A percentile compares a stretch with the other conserved stretches of the same genome.
Conservation (phyloP, 176 grass and related monocot genomes). For the Oryza nivara region DNA sequence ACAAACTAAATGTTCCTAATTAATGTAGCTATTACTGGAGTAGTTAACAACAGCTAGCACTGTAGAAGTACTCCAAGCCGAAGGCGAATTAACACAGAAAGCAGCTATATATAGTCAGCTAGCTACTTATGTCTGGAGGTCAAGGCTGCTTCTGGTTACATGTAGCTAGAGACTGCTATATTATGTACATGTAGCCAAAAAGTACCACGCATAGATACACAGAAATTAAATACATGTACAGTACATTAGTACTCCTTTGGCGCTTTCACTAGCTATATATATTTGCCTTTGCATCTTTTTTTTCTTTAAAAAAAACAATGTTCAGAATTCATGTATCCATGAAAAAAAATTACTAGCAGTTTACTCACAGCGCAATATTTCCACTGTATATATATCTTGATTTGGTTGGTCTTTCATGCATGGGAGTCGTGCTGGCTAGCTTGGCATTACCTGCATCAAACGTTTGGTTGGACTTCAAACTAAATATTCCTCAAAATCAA, state of each 20-base stretch:
- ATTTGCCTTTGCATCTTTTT: neutral
- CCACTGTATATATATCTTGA: neutral
- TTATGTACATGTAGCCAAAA: neutral
- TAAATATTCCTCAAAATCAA: neutral
- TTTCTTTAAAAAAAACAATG: neutral
- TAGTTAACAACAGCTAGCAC: conserved; percentile 33
- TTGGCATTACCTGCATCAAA: neutral
- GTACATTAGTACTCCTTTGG: neutral
- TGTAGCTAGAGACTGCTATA: neutral
- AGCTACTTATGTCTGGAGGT: conserved; percentile 9
- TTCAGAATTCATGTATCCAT: neutral
- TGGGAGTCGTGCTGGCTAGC: neutral
- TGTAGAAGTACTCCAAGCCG: conserved; percentile 30
- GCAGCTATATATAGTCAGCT: neutral
- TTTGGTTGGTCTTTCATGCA: neutral
- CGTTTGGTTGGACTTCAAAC: neutral
- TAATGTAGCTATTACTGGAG: conserved; percentile 18
- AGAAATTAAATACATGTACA: neutral
- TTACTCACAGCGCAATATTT: neutral
- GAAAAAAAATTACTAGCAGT: neutral
- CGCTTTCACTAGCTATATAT: neutral
- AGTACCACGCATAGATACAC: neutral
- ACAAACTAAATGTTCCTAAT: conserved; percentile 34
- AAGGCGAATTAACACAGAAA: conserved; percentile 12
- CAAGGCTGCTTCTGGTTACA: conserved; percentile 24